Percentiles rank a stretch among this genome's conserved stretches.
phyloP scores from a whole-genome alignment of 805 yeast genomes.

The Candida rishiriensis region DNA sequence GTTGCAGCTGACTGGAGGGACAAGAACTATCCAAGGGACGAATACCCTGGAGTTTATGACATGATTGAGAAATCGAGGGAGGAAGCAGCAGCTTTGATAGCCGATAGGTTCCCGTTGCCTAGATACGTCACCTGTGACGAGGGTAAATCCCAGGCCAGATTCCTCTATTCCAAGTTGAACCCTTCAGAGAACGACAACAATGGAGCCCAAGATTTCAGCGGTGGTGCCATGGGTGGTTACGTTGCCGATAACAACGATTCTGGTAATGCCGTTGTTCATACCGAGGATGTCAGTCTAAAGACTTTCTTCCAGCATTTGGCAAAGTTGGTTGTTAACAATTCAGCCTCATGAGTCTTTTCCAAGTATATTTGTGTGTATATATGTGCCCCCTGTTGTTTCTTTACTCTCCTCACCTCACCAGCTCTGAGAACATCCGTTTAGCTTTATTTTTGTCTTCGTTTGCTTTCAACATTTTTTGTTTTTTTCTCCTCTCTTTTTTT shows the following conservation, averaged over 20 bases:
- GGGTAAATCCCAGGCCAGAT: constrained; percentile 98
- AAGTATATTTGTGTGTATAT: no score
- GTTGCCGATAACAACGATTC: constrained; percentile 36
- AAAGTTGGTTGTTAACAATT: constrained; percentile 68
- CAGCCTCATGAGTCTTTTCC: constrained; percentile 17
- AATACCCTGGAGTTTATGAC: constrained; percentile 81
- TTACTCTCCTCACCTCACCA: no score
- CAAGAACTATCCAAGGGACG: constrained; percentile 90
- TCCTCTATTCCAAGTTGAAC: constrained; percentile 88
- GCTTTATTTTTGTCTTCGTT: no score
- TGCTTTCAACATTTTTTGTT: no score
- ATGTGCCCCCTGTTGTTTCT: no score
- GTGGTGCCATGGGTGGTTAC: constrained; percentile 42
- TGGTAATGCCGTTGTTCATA: constrained; percentile 71
- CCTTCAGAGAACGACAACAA: constrained; percentile 71
- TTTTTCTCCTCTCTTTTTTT: no score
- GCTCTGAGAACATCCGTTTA: no score
- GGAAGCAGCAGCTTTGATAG: constrained; percentile 88
- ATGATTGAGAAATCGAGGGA: constrained; percentile 83
- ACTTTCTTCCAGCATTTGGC: constrained; percentile 94
- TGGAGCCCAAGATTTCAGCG: constrained; percentile 29
- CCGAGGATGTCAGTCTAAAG: constrained; percentile 94
- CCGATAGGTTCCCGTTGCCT: constrained; percentile 96
- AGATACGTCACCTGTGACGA: constrained; percentile 96
- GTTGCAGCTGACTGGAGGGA: constrained; percentile 96